Evolutionary conservation across 1,284 basidiomycete genomes (phyloP), one percentile per base, ranked within the genome.

Genomic region (Cryptococcus amylolentus): DNA sequence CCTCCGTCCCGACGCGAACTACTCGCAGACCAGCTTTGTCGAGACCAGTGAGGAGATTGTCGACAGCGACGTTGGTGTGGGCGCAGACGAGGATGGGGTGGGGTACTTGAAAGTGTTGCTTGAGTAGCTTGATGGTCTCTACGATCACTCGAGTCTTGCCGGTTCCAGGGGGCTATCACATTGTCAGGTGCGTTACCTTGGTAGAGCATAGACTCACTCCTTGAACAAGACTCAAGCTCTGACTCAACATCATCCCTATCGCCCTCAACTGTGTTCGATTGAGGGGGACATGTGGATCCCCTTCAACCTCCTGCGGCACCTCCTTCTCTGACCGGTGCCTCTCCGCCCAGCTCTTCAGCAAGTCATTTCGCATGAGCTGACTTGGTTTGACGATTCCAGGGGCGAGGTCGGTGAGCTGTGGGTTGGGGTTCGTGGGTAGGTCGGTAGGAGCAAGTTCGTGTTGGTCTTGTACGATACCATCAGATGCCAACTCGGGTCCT

Each of bases 61-160:
- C 92, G n/a, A 95, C 90, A 0, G 94, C 92, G 26, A 87, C 89
- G 64, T 97, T 95, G 40, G 94, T 97, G 71, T 91, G 94, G 0
- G 93, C 93, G 70, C 88, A 89, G 3, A 96, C 86, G 14, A 96
- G 82, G 46, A 96, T 81, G 0, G 91, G 91, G 43, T 89, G 84
- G 9, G 88, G 85, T 13, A 94, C 84, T 70, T 87, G 81, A 73
- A 93, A 97, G 70, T 92, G 84, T 7, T 77, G 50, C 81, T 96
- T 96, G 62, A 97, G 84, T 28, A 97, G 76, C 63, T 84, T 84
- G 64, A 93, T 82, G 1, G 89, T 82, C 69, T 93, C 87, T 35
- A 94, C 86, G 50, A 97, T 91, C 0, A 93, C 95, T 67, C 88
- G 86, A 1, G 92, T 95, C 77, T 97, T 97, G 47, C 93, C 67